Evolutionary conservation across 768 basidiomycete genomes (phyloP).

Genomic region (Leccinum broughii): DNA sequence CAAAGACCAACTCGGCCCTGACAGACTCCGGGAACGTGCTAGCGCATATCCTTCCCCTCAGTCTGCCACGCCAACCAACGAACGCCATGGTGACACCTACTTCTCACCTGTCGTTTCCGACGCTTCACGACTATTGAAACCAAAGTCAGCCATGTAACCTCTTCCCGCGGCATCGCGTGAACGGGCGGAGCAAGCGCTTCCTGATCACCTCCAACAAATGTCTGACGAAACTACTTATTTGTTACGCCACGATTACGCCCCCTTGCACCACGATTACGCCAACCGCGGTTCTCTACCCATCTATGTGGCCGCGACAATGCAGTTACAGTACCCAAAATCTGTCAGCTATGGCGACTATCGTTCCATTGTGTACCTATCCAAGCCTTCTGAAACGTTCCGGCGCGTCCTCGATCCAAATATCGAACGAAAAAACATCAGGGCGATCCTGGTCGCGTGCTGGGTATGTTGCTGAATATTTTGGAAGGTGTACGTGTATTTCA

Average conservation of each 20-base stretch:
- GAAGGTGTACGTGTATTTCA: constrained; percentile 74
- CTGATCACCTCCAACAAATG: constrained; percentile 3
- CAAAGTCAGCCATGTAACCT: not conserved
- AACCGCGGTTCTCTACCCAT: not conserved
- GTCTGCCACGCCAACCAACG: constrained; percentile 25
- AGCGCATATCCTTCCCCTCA: constrained; percentile 12
- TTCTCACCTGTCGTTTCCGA: constrained; percentile 5
- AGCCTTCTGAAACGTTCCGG: constrained; percentile 11
- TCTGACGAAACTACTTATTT: constrained; percentile 24
- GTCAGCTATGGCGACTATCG: constrained; percentile 9
- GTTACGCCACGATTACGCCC: constrained; percentile 14
- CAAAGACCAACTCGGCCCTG: not conserved
- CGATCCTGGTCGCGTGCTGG: constrained; percentile 82
- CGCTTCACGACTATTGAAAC: not conserved
- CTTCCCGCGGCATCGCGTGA: not conserved
- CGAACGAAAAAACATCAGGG: constrained; percentile 30
- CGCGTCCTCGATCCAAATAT: constrained; percentile 21
- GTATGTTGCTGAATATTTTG: constrained; percentile 82
- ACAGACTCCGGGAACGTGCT: not conserved
- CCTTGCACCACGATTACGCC: constrained; percentile 1
- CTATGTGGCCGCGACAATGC: constrained; percentile 4
- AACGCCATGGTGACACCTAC: constrained; percentile 3
- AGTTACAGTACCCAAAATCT: constrained; percentile 9
- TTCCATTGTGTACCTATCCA: constrained; percentile 6
- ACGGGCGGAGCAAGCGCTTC: not conserved